Evolutionary conservation across 352 stramenopile genomes (phyloP), one percentile per base, ranked within the genome.

Genomic region (Pythium vanterpoolii): DNA sequence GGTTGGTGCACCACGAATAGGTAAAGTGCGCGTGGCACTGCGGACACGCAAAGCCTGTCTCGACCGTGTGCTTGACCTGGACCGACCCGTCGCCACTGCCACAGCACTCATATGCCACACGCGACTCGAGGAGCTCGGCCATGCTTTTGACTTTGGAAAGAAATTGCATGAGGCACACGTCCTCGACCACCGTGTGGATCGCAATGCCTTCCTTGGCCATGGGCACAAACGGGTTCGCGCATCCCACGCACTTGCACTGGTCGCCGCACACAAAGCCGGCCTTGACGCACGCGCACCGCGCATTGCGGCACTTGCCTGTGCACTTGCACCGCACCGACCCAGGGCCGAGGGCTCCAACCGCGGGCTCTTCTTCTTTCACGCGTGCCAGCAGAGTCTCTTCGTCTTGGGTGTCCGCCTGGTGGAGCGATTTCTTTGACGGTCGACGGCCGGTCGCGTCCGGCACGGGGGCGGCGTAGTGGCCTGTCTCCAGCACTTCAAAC

Each of bases 81-180:
- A 89, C 81, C 5, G 71, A 63, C 16, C 46, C 46, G 8, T 18
- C 34, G 34, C 34, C 34, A n/a, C 72, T 72, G 47, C 64, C 59
- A 43, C 77, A 86, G 49, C 83, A 93, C 38, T 89, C 77, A 36
- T 89, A 86, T 24, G 72, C 60, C 4, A 90, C 81, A 1, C 57
- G 76, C n/a, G 80, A 89, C 48, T 88, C 72, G 36, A 93, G 64
- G 40, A 93, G 67, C 49, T 93, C 80, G 50, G 87, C 68, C 83
- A 93, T 93, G 55, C 88, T 77, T 58, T 90, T 90, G 49, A 93
- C 76, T 59, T 90, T 90, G 11, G 81, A 91, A 1, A 93, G 66
- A 36, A 81, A 84, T 56, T 93, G 83, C 80, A 93, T 93, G 39
- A 93, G 64, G 49, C 83, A 93, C 19, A 87, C 67, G 54, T 93